These are phyloP conservation scores for Lecanicillium sp. DNA, from an alignment of 2,329 filamentous ascomycete species.

Conservation along the genomic window DNA sequence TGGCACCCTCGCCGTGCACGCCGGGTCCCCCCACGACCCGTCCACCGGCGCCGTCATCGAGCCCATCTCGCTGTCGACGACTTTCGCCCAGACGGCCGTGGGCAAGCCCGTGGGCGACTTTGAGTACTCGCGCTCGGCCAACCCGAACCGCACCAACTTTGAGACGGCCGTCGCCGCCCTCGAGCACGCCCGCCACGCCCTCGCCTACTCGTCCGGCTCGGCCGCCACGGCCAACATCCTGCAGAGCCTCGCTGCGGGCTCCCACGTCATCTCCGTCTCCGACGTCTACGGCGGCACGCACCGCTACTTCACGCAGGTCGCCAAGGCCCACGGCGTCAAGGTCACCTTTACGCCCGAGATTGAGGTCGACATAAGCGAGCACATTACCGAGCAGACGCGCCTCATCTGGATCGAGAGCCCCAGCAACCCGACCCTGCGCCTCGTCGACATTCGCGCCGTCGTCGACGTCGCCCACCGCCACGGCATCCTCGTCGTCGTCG, in stretches of 20 bases:
- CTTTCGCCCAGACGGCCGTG: slow-evolving; percentile 84
- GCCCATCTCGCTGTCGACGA: slow-evolving; percentile 91
- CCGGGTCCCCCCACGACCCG: slow-evolving; percentile 84
- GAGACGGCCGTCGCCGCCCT: slow-evolving; percentile 85
- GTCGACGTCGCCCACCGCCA: slow-evolving; percentile 75
- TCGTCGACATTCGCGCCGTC: slow-evolving; percentile 89
- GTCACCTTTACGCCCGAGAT: slow-evolving; percentile 94
- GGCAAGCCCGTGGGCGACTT: slow-evolving; percentile 81
- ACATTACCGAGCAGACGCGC: slow-evolving; percentile 85
- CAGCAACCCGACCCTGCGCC: slow-evolving; percentile 85
- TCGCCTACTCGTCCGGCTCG: slow-evolving; percentile 90
- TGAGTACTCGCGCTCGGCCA: slow-evolving; percentile 89
- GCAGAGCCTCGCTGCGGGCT: slow-evolving; percentile 82
- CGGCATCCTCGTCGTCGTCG: slow-evolving; percentile 92
- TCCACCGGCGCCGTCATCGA: slow-evolving; percentile 92
- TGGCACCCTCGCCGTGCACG: slow-evolving; percentile 91
- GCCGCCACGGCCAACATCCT: slow-evolving; percentile 90
- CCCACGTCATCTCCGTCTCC: slow-evolving; percentile 91
- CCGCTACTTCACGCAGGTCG: slow-evolving; percentile 97
- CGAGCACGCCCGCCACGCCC: slow-evolving; percentile 84
- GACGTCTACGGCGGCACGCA: slow-evolving; percentile 98
- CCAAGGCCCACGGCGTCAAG: slow-evolving; percentile 84
- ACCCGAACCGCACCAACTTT: slow-evolving; percentile 94
- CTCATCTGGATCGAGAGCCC: slow-evolving; percentile 94
- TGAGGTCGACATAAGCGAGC: slow-evolving; percentile 73